These are phyloP conservation scores for Rhizoclosmatium sp. DNA, from an alignment of 192 early-diverging fungal species.

Conservation along the genomic window DNA sequence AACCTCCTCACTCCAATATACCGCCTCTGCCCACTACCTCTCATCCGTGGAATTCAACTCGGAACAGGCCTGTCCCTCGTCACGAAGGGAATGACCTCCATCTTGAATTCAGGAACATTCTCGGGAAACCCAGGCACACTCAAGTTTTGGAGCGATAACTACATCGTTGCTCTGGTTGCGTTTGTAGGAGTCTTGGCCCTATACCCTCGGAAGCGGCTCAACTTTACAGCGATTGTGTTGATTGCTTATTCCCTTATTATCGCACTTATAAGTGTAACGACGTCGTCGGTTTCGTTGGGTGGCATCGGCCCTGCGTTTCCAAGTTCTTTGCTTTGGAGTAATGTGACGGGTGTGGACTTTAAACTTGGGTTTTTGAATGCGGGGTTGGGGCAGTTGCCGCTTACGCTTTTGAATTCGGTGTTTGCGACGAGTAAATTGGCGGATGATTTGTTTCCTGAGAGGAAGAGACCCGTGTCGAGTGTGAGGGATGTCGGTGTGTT, in stretches of 20 bases:
- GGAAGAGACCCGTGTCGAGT: constrained; percentile 35
- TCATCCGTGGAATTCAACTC: constrained; percentile 86
- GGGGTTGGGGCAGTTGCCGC: constrained; percentile 85
- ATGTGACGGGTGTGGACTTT: constrained; percentile 64
- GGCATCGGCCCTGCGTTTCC: constrained; percentile 23
- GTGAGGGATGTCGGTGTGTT: constrained; percentile 57
- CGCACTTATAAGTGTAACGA: constrained; percentile 6
- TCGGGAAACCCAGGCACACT: constrained; percentile 36
- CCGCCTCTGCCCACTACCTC: constrained; percentile 40
- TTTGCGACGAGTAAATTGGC: constrained; percentile 79
- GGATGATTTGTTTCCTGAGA: constrained; percentile 83
- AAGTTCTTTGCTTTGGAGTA: constrained; percentile 15
- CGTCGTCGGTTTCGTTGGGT: not conserved
- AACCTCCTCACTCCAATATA: constrained; percentile 36
- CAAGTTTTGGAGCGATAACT: constrained; percentile 74
- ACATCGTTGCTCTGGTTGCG: constrained; percentile 29
- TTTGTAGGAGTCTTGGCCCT: constrained; percentile 8
- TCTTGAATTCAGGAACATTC: constrained; percentile 56
- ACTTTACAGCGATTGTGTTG: constrained; percentile 30
- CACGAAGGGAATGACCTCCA: constrained; percentile 48
- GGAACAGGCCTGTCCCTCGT: constrained; percentile 81
- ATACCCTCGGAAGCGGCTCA: constrained; percentile 19
- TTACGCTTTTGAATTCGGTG: constrained; percentile 84
- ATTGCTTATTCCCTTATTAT: constrained; percentile 19
- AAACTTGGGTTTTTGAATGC: constrained; percentile 78